Percentiles rank a stretch among this genome's conserved stretches.
These are phyloP conservation scores for Baudoinia panamericana DNA, from an alignment of 495 filamentous ascomycete genomes.

Conservation along the genomic window DNA sequence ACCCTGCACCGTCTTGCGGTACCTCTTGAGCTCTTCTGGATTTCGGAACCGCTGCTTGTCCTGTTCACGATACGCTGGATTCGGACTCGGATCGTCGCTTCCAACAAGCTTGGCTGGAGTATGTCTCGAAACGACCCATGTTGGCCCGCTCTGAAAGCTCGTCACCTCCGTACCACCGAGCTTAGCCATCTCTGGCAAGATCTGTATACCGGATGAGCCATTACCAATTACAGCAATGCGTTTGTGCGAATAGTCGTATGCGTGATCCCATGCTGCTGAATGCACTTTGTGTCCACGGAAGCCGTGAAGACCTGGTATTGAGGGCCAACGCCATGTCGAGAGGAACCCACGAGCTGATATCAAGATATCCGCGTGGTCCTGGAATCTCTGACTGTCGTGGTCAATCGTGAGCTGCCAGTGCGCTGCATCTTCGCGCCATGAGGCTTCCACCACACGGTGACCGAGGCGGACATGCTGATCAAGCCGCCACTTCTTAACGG, in stretches of 20 bases:
- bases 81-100: slow-evolving; percentile 9
- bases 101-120: slow-evolving; percentile 16
- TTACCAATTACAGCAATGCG: slow-evolving; percentile 21
- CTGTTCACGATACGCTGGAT: slow-evolving; percentile 13
- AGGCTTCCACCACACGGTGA: slow-evolving; percentile 18
- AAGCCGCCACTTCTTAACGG: slow-evolving; percentile 11
- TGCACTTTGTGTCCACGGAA: slow-evolving; percentile 17
- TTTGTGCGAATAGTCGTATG: slow-evolving; percentile 18
- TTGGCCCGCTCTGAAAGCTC: not conserved
- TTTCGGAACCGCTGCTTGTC: slow-evolving; percentile 12
- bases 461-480: slow-evolving; percentile 23
- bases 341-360: slow-evolving; percentile 26
- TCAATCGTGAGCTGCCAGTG: slow-evolving; percentile 1
- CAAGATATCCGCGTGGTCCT: slow-evolving; percentile 22
- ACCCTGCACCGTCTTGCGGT: not conserved
- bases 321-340: slow-evolving; percentile 11
- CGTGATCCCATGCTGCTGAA: slow-evolving; percentile 19
- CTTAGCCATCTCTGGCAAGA: slow-evolving; percentile 20
- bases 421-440: slow-evolving; percentile 18
- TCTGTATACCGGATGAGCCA: slow-evolving; percentile 18
- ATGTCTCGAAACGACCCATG: slow-evolving; percentile 6
- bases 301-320: slow-evolving; percentile 12
- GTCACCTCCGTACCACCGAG: slow-evolving; percentile 12
- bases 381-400: slow-evolving; percentile 1
- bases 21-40: slow-evolving; percentile 12